Evolutionary conservation across 306 rosid species (phyloP).

Genomic region (Vachellia collinsii): DNA sequence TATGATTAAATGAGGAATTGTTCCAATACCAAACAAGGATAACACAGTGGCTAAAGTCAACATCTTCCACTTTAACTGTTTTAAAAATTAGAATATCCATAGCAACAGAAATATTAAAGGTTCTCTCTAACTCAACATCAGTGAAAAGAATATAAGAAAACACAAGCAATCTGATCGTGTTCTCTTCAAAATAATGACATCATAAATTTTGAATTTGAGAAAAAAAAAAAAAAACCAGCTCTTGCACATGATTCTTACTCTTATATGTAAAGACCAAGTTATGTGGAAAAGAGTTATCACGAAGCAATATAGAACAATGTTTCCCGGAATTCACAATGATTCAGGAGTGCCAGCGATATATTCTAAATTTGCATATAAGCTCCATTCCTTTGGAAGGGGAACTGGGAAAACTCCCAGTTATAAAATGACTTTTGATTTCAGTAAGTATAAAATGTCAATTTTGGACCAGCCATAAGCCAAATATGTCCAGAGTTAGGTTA

Average conservation of each 20-base stretch:
- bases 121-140: neutral
- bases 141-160: neutral
- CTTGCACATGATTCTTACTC: constrained; percentile 18
- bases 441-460: constrained; percentile 20
- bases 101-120: neutral
- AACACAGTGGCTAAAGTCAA: neutral
- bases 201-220: neutral
- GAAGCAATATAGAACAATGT: neutral
- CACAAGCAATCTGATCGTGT: neutral
- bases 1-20: neutral
- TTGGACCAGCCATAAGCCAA: constrained; percentile 13
- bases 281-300: constrained; percentile 1
- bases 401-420: constrained; percentile 6
- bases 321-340: neutral
- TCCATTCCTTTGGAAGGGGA: constrained; percentile 17
- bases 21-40: constrained; percentile 15
- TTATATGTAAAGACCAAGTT: constrained; percentile 5
- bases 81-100: constrained; percentile 2
- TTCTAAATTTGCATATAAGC: neutral
- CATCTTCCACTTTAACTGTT: neutral
- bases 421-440: neutral
- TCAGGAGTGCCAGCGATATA: constrained; percentile 3
- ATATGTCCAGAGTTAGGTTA: constrained; percentile 4
- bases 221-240: neutral
- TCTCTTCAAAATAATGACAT: constrained; percentile 4